Evolutionary conservation across 139 green algal genomes (phyloP).

Genomic region (Chlorokybus atmophyticus): DNA sequence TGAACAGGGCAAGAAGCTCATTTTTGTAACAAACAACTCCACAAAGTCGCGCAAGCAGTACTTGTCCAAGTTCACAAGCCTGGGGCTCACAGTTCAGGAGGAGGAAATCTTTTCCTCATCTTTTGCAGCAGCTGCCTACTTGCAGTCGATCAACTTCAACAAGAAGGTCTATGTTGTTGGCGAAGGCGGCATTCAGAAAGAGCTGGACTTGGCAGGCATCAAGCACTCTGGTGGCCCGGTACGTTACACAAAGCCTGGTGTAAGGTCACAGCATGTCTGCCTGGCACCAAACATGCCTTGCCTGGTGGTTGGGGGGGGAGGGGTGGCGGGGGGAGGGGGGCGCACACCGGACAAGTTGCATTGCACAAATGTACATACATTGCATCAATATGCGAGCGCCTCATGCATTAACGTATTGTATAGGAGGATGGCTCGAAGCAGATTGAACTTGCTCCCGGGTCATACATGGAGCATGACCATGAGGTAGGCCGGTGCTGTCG

Average conservation of each 20-base stretch:
- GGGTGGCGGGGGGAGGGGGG: too few relatives aligned
- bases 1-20: slow-evolving; percentile 81
- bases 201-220: slow-evolving; percentile 91
- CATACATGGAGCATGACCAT: slow-evolving; percentile 73
- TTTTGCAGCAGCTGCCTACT: slow-evolving; percentile 92
- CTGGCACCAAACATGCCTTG: too few relatives aligned
- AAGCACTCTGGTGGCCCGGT: slow-evolving; percentile 74
- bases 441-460: slow-evolving; percentile 67
- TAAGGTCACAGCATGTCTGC: too few relatives aligned
- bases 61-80: slow-evolving; percentile 83
- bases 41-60: slow-evolving; percentile 82
- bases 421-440: slow-evolving; percentile 62
- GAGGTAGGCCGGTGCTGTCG: slow-evolving; percentile 57
- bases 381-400: too few relatives aligned
- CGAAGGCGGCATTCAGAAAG: slow-evolving; percentile 82
- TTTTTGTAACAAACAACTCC: slow-evolving; percentile 99
- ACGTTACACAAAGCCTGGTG: too few relatives aligned
- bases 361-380: too few relatives aligned
- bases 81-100: slow-evolving; percentile 71
- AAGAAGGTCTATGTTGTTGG: slow-evolving; percentile 78
- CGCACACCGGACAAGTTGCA: too few relatives aligned
- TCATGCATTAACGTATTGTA: too few relatives aligned
- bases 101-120: slow-evolving; percentile 99
- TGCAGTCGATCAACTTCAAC: slow-evolving; percentile 87
- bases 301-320: too few relatives aligned